phyloP scores from a whole-genome alignment of 306 rosid species.

The Canavalia gladiata region DNA sequence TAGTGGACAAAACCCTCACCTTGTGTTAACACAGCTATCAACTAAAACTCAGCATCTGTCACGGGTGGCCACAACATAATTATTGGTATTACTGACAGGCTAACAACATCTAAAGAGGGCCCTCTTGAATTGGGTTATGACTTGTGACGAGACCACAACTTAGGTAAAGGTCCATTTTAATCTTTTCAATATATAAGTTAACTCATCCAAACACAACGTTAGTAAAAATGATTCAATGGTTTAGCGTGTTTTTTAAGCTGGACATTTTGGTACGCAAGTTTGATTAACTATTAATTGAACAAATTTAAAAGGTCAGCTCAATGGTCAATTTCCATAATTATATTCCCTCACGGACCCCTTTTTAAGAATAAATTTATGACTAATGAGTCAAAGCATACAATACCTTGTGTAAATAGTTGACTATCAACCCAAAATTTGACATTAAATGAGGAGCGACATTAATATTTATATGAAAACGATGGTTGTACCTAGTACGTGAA shows the following conservation, averaged over 20 bases:
- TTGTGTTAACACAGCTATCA: neutral
- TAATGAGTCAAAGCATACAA: slow-evolving; percentile 8
- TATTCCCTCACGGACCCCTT: neutral
- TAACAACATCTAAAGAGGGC: slow-evolving; percentile 23
- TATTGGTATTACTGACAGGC: slow-evolving; percentile 20
- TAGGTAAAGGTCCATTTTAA: neutral
- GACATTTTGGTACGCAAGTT: slow-evolving; percentile 4
- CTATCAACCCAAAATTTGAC: neutral
- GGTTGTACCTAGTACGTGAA: neutral
- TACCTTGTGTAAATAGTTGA: neutral
- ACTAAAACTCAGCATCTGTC: slow-evolving; percentile 23
- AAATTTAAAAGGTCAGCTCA: neutral
- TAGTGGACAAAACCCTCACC: neutral
- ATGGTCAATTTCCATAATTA: slow-evolving; percentile 5
- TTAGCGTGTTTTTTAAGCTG: slow-evolving; percentile 13
- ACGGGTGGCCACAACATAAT: slow-evolving; percentile 24
- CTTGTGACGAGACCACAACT: neutral
- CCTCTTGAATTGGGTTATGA: slow-evolving; percentile 4
- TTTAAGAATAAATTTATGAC: neutral
- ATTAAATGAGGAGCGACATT: neutral
- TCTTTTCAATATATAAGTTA: neutral
- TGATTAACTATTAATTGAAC: neutral
- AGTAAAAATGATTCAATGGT: neutral
- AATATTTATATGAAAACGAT: neutral
- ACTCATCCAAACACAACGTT: no score